These are phyloP conservation scores for Phlegmacium glaucopus DNA, from an alignment of 768 basidiomycete species.

Conservation along the genomic window DNA sequence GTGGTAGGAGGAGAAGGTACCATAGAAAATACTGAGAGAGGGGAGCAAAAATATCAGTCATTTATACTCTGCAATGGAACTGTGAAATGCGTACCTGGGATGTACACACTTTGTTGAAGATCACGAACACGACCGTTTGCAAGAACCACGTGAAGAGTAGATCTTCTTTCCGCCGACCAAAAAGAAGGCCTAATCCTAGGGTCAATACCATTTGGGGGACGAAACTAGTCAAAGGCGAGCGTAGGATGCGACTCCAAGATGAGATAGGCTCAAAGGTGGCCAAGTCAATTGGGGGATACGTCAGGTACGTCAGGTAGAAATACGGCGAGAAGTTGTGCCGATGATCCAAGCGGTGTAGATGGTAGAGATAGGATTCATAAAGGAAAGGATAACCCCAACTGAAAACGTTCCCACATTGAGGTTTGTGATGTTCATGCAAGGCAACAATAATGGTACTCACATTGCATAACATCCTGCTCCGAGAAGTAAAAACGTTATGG, in stretches of 20 bases:
- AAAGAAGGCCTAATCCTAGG: slow-evolving; percentile 67
- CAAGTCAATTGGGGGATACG: slow-evolving; percentile 49
- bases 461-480: slow-evolving; percentile 68
- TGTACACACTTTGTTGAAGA: slow-evolving; percentile 98
- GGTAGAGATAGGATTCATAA: slow-evolving; percentile 90
- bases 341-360: slow-evolving; percentile 87
- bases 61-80: not conserved
- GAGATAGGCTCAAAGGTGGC: slow-evolving; percentile 17
- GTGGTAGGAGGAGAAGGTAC: slow-evolving; percentile 88
- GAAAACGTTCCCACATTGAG: slow-evolving; percentile 1
- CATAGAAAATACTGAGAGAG: slow-evolving; percentile 95
- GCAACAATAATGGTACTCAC: slow-evolving; percentile 10
- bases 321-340: slow-evolving; percentile 98
- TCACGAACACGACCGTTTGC: slow-evolving; percentile 87
- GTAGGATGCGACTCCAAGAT: slow-evolving; percentile 42
- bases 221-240: slow-evolving; percentile 80
- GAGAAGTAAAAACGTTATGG: slow-evolving; percentile 60
- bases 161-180: slow-evolving; percentile 55
- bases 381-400: slow-evolving; percentile 97
- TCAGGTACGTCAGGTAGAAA: slow-evolving; percentile 93
- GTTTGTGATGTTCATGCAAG: not conserved
- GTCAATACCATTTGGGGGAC: slow-evolving; percentile 78
- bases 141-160: slow-evolving; percentile 87
- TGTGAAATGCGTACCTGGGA: slow-evolving; percentile 63
- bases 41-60: not conserved